Evolutionary conservation across 441 rosid species (phyloP).

Genomic region (Geranium incanum): DNA sequence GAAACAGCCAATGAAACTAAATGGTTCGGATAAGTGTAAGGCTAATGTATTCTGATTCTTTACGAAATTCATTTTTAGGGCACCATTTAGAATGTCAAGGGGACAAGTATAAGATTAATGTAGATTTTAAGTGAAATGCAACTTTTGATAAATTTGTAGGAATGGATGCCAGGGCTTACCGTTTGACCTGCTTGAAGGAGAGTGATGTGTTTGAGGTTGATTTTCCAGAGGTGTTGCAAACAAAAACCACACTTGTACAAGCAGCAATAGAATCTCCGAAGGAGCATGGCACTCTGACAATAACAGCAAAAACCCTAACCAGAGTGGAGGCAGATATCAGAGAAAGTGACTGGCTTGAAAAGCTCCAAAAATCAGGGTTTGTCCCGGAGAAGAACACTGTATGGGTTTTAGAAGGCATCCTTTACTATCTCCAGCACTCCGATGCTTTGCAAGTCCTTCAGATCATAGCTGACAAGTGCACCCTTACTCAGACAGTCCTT

Average conservation of each 20-base stretch:
- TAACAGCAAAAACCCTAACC: slow-evolving; percentile 61
- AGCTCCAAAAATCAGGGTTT: slow-evolving; percentile 67
- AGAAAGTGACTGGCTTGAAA: slow-evolving; percentile 56
- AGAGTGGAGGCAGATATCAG: slow-evolving; percentile 72
- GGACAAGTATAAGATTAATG: background rate
- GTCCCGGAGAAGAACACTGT: slow-evolving; percentile 52
- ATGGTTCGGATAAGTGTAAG: too few species aligned
- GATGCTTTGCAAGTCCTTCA: slow-evolving; percentile 82
- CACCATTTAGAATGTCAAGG: background rate
- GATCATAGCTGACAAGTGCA: slow-evolving; percentile 61
- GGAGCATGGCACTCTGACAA: slow-evolving; percentile 30
- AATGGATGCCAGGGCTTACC: slow-evolving; percentile 88
- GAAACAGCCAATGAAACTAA: too few species aligned
- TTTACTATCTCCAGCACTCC: slow-evolving; percentile 69
- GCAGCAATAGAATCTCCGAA: slow-evolving; percentile 48
- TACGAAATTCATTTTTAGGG: background rate
- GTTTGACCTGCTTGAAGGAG: slow-evolving; percentile 59
- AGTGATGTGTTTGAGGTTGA: slow-evolving; percentile 73
- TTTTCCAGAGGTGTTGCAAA: slow-evolving; percentile 63
- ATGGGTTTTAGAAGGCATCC: slow-evolving; percentile 87
- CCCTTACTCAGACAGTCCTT: slow-evolving; percentile 54
- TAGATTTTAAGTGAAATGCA: too few species aligned
- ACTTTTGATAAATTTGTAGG: slow-evolving; percentile 31
- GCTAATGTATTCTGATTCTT: background rate
- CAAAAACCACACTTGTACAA: slow-evolving; percentile 49